Evolutionary conservation across 768 basidiomycete species (phyloP).

Genomic region (Pleurotus ostreatus): DNA sequence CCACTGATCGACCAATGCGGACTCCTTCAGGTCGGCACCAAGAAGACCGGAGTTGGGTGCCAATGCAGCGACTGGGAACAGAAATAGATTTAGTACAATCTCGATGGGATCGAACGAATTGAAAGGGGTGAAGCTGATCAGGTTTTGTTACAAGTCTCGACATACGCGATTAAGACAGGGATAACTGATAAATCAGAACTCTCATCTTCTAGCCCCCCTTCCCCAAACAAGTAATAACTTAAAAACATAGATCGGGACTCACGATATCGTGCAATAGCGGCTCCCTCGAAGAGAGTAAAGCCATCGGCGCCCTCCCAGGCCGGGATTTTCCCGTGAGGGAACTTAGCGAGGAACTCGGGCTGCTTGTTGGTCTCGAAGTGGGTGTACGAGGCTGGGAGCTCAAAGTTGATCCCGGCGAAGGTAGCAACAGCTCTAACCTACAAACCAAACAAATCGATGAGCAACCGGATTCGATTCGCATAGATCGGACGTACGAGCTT

Average conservation of each 20-base stretch:
- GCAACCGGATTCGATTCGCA: not conserved
- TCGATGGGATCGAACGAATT: not conserved
- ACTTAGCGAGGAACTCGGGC: constrained; percentile 68
- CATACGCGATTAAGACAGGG: constrained; percentile 64
- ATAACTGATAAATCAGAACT: constrained; percentile 52
- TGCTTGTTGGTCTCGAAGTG: constrained; percentile 67
- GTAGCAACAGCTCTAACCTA: constrained; percentile 59
- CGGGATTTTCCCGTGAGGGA: constrained; percentile 82
- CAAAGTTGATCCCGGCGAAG: constrained; percentile 52
- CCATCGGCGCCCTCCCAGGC: constrained; percentile 75
- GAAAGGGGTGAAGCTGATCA: constrained; percentile 22
- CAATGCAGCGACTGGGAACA: constrained; percentile 61
- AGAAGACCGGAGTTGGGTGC: constrained; percentile 79
- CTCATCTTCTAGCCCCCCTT: constrained; percentile 6
- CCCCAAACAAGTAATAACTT: not conserved
- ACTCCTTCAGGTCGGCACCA: constrained; percentile 58
- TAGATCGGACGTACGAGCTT: constrained; percentile 42
- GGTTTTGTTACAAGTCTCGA: constrained; percentile 42
- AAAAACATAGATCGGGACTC: constrained; percentile 36
- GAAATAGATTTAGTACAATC: constrained; percentile 15
- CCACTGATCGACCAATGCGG: constrained; percentile 86
- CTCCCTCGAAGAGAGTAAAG: constrained; percentile 72
- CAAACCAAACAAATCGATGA: constrained; percentile 6
- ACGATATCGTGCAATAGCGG: constrained; percentile 87
- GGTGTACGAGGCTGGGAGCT: constrained; percentile 48